Base-by-base conservation (phyloP, 148 eudicot genomes). In the Fallopia convolvulus region DNA sequence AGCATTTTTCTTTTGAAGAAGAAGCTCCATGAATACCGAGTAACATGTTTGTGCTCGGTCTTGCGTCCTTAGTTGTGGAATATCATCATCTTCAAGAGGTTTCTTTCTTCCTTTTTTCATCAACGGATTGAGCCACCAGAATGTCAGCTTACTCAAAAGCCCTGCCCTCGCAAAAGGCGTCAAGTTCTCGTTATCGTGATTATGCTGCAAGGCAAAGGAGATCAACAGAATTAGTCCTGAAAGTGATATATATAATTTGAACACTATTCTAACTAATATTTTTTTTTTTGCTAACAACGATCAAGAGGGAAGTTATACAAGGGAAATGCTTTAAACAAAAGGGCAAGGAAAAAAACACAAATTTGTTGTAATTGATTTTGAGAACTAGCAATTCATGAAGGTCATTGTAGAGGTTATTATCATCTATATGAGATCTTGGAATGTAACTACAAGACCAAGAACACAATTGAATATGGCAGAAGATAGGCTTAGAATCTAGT, bases 71-170 rank as follows among this genome's bases (percentile, higher is more conserved):
- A 26, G 1, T 26, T 26, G 30, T 26, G 30, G 30, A 26, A 26
- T 26, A 26, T 26, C 30, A 26, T 26, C 30, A 26, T 26, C 30
- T 26, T 26, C 30, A 26, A 26, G 30, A 26, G 30, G 30, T 56
- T 87, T 86, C 48, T 72, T 58, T 41, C 80, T 87, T 2, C 92
- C 94, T 77, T 76, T 83, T 48, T 78, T 84, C 84, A 91, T 75
- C 74, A 91, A 30, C 36, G 87, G 82, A 79, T 91, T 91, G 52
- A 89, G 53, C 95, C 95, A 91, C 85, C 90, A 86, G 48, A 90
- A 91, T 40, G 90, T 79, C 74, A 91, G 77, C 52, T 42, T 85
- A 42, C 89, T 89, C 4, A 84, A 21, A 30, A 85, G 36, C 44
- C 91, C 88, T 3, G 91, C 90, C 56, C 49, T 75, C 14, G 82